Percentiles rank a stretch among this genome's conserved stretches.
Evolutionary conservation across 129 eudicot genomes (phyloP).

Genomic region (Saposhnikovia divaricata): DNA sequence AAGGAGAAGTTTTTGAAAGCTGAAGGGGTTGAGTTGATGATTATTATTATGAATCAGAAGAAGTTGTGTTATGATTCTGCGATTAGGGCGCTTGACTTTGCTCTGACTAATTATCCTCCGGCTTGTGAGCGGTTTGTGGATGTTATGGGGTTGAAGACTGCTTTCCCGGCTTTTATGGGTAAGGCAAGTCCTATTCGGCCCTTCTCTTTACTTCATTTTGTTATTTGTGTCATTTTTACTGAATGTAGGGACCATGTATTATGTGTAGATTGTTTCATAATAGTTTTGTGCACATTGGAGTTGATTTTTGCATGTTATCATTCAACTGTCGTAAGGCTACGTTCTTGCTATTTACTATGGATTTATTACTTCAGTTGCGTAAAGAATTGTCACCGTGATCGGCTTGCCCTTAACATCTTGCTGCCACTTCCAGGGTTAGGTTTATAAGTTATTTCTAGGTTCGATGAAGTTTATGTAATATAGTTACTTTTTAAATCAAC

Average conservation of each 20-base stretch:
- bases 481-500: not conserved
- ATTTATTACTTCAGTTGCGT: not conserved
- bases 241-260: not conserved
- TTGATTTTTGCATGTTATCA: not conserved
- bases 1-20: slow-evolving; percentile 96
- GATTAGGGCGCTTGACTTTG: slow-evolving; percentile 84
- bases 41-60: slow-evolving; percentile 97
- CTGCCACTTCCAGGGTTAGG: not conserved
- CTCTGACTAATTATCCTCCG: slow-evolving; percentile 91
- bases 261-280: not conserved
- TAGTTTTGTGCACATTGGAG: not conserved
- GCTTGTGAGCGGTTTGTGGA: slow-evolving; percentile 98
- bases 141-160: slow-evolving; percentile 98
- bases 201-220: not conserved
- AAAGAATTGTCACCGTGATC: not conserved
- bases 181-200: slow-evolving; percentile 78
- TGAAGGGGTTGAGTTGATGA: slow-evolving; percentile 97
- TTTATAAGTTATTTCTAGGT: not conserved
- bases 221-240: not conserved
- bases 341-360: not conserved
- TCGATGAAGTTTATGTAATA: not conserved
- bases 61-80: slow-evolving; percentile 85
- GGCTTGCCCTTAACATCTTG: not conserved
- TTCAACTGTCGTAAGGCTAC: not conserved
- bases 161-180: slow-evolving; percentile 99